These are phyloP conservation scores for Acanthamoeba royreba DNA, from an alignment of 208 protist species.

Conservation along the genomic window DNA sequence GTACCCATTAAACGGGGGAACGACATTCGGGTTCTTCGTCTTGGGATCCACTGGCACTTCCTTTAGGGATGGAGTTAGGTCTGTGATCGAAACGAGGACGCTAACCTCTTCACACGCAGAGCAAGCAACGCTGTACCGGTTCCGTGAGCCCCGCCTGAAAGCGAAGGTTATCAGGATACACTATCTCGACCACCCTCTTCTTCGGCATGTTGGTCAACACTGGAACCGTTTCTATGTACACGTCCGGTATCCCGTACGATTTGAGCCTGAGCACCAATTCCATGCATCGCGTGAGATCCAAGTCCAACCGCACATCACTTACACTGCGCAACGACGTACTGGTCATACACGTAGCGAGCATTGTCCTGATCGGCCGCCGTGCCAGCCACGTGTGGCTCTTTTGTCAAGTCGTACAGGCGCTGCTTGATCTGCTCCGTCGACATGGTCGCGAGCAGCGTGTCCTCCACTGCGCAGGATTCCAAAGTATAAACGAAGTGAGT, in stretches of 20 bases:
- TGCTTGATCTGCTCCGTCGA: background rate
- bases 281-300: background rate
- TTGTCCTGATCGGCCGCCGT: background rate
- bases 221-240: background rate
- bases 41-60: background rate
- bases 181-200: slow-evolving; percentile 14
- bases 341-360: background rate
- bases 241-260: background rate
- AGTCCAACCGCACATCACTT: background rate
- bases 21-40: background rate
- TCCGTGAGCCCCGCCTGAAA: slow-evolving; percentile 8
- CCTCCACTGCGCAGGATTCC: too few species aligned
- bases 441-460: background rate
- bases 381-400: background rate
- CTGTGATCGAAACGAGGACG: too few species aligned
- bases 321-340: background rate
- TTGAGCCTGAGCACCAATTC: background rate
- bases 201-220: slow-evolving; percentile 26
- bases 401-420: background rate
- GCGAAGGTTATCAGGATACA: slow-evolving; percentile 12
- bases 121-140: background rate
- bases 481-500: too few species aligned
- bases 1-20: slow-evolving; percentile 49
- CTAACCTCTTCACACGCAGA: background rate
- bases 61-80: background rate